Conservation (phyloP, 2,329 filamentous ascomycete species). For the Talaromyces sp. region DNA sequence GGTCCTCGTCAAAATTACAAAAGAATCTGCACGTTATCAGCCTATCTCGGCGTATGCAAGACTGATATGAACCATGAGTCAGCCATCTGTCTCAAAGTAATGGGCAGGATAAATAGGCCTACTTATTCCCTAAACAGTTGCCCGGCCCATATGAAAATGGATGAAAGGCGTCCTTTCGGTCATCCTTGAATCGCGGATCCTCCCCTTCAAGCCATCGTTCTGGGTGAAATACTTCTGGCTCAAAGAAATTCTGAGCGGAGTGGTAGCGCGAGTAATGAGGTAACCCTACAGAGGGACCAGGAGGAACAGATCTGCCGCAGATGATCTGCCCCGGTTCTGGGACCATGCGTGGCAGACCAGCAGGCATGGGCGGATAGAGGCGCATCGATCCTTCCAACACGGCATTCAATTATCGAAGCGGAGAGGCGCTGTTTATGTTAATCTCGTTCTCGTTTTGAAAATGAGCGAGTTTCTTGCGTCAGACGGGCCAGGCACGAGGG, state of each 20-base stretch:
- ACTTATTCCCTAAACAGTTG: slow-evolving; percentile 55
- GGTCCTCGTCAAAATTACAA: slow-evolving; percentile 49
- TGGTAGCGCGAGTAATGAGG: slow-evolving; percentile 49
- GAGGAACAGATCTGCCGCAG: slow-evolving; percentile 30
- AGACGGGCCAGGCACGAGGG: slow-evolving; percentile 24
- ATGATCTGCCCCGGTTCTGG: slow-evolving; percentile 26
- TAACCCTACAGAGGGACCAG: slow-evolving; percentile 42
- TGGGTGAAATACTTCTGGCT: slow-evolving; percentile 48
- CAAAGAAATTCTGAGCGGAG: slow-evolving; percentile 46
- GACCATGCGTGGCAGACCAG: not conserved
- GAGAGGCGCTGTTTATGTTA: slow-evolving; percentile 25
- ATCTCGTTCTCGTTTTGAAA: slow-evolving; percentile 35
- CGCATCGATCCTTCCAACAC: slow-evolving; percentile 48
- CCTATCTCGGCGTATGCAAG: slow-evolving; percentile 52
- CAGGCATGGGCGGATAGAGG: slow-evolving; percentile 41
- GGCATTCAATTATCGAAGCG: slow-evolving; percentile 43
- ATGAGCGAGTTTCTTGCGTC: slow-evolving; percentile 26
- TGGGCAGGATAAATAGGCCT: slow-evolving; percentile 24
- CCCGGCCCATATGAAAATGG: slow-evolving; percentile 52
- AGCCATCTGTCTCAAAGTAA: not conserved
- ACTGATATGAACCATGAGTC: slow-evolving; percentile 28
- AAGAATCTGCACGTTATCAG: slow-evolving; percentile 48
- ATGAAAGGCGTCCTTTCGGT: slow-evolving; percentile 49
- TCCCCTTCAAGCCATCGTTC: slow-evolving; percentile 40
- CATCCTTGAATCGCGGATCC: slow-evolving; percentile 36